Evolutionary conservation across 2,329 filamentous ascomycete species (phyloP).

Genomic region (Didymellaceae sp.): DNA sequence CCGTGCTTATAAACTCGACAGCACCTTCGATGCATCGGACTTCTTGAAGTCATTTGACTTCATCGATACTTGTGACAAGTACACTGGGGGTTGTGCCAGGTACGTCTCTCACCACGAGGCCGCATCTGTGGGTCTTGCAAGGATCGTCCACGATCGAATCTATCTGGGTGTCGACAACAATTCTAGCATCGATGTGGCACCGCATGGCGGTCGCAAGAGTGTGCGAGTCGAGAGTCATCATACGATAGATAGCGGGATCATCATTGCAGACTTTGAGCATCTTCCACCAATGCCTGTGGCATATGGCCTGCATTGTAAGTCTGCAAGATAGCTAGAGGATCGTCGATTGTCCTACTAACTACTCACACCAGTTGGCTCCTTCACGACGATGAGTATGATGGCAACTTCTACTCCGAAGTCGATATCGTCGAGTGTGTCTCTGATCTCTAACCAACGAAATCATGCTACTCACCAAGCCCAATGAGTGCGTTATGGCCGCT

Average conservation of each 20-base stretch:
- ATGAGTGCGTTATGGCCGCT: constrained; percentile 11
- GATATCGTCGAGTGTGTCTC: constrained; percentile 54
- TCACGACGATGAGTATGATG: constrained; percentile 40
- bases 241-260: constrained; percentile 31
- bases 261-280: constrained; percentile 40
- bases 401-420: constrained; percentile 55
- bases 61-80: constrained; percentile 18
- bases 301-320: constrained; percentile 43
- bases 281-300: constrained; percentile 37
- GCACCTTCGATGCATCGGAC: constrained; percentile 27
- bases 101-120: constrained; percentile 30
- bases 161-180: constrained; percentile 33
- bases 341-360: constrained; percentile 6
- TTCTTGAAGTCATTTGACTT: constrained; percentile 29
- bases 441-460: constrained; percentile 25
- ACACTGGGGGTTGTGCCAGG: constrained; percentile 28
- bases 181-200: constrained; percentile 1
- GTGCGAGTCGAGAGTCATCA: constrained; percentile 31
- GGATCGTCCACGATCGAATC: constrained; percentile 21
- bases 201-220: constrained; percentile 29
- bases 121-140: constrained; percentile 23
- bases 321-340: neutral
- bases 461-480: constrained; percentile 23
- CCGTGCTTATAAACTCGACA: constrained; percentile 22
- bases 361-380: constrained; percentile 42